phyloP scores from a whole-genome alignment of 2,329 filamentous ascomycete species.

The Incumbomyces delicatus region DNA sequence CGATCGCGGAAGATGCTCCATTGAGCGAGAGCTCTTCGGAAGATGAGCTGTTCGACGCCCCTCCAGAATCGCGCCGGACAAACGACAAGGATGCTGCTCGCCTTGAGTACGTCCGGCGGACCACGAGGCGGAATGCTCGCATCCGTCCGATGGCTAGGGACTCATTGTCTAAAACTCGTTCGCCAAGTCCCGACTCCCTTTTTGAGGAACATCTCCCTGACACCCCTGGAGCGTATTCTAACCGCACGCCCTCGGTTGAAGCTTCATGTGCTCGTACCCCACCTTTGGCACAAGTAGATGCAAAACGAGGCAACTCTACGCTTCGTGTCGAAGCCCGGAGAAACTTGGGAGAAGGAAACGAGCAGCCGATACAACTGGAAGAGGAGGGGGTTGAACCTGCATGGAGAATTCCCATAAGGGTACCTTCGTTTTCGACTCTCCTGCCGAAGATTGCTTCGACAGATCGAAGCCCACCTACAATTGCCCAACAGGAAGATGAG shows the following conservation, averaged over 20 bases:
- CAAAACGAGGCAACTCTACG: slow-evolving; percentile 9
- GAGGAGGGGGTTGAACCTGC: slow-evolving; percentile 21
- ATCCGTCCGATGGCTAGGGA: slow-evolving; percentile 5
- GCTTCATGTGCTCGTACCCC: no score
- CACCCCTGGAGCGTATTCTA: neutral
- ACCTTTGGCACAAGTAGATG: neutral
- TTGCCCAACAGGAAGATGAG: neutral
- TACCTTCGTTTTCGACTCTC: neutral
- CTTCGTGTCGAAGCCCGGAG: slow-evolving; percentile 12
- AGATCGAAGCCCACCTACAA: neutral
- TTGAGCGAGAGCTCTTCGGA: slow-evolving; percentile 9
- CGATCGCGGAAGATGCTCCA: slow-evolving; percentile 17
- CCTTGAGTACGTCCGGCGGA: neutral
- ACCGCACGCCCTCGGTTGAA: neutral
- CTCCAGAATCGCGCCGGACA: neutral
- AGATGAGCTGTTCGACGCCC: slow-evolving; percentile 1
- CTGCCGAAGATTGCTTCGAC: slow-evolving; percentile 4
- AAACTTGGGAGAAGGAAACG: slow-evolving; percentile 13
- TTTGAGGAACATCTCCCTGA: slow-evolving; percentile 8
- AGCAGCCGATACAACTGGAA: slow-evolving; percentile 12
- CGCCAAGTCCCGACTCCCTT: slow-evolving; percentile 17
- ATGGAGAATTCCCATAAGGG: slow-evolving; percentile 18
- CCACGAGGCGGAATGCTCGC: slow-evolving; percentile 12
- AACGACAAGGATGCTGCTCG: neutral
- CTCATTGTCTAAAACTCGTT: slow-evolving; percentile 1